Conservation (phyloP, 208 protist genomes). For the Trypanosoma lewisi region DNA sequence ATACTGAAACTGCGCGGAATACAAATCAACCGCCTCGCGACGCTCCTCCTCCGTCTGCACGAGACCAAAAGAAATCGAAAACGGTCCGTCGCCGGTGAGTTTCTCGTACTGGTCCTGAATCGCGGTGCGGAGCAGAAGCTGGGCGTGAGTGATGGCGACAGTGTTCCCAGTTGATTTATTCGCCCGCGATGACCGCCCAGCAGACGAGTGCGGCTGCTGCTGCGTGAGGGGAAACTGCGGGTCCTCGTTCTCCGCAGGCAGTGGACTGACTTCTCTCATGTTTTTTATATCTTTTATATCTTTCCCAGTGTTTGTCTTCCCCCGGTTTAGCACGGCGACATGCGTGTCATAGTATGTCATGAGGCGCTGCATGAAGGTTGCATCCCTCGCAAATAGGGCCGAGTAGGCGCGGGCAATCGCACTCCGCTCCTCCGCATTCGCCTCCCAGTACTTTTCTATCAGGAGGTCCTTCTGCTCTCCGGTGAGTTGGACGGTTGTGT, state of each 20-base stretch:
- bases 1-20: constrained; percentile 76
- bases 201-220: neutral
- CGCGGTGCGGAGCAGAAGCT: constrained; percentile 72
- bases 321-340: neutral
- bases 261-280: neutral
- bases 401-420: constrained; percentile 75
- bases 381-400: constrained; percentile 64
- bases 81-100: constrained; percentile 65
- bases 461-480: constrained; percentile 63
- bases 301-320: neutral
- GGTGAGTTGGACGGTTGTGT: constrained; percentile 53
- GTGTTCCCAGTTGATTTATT: constrained; percentile 1
- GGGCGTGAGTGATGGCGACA: constrained; percentile 41
- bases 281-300: neutral
- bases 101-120: constrained; percentile 81
- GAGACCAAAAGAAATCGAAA: constrained; percentile 59
- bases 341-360: constrained; percentile 58
- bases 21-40: constrained; percentile 72
- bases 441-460: constrained; percentile 73
- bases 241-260: neutral
- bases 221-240: neutral
- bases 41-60: constrained; percentile 59
- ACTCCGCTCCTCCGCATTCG: constrained; percentile 47
- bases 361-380: constrained; percentile 70
- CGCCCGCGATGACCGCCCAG: neutral